Base-by-base conservation (phyloP, 106 monocot genomes). In the Triglochin maritima region DNA sequence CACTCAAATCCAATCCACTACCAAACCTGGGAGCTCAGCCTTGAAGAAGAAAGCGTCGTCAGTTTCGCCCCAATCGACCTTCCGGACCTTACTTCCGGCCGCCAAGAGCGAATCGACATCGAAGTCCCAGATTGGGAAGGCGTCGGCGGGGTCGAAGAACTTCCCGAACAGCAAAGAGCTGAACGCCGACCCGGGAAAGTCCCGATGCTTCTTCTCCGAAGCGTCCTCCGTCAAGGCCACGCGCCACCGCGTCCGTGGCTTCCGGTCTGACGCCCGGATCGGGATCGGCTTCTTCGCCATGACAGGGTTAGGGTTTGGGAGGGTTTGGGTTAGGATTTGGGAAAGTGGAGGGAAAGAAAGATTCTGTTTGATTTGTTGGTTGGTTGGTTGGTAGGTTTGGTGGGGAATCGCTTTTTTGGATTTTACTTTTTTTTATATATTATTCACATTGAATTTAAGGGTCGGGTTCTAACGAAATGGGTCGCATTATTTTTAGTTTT, bases 41-140 rank as follows among this genome's bases (percentile, higher is more conserved):
- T 67, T 78, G 16, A 95, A 61, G 45, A 78, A 55, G 60, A 83
- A 95, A 45, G 71, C 79, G 0, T 64, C 74, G 4, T 83, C 82
- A 12, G 87, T 74, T 64, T 83, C 87, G 10, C 14, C 41, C 94
- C 94, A 95, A 50, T 83, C 81, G 42, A 95, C 89, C 57, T 68
- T 72, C 10, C 81, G 79, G 42, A 95, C 89, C 57, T 68, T 72
- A 9, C 71, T 62, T 44, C 76, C 74, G 44, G 73, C 66, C 59
- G 84, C 56, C 61, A 87, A 83, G 16, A 89, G 77, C 5, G 49
- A 72, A 7, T 89, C 87, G 0, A 82, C 60, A 6, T 90, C 90
- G 13, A 95, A 87, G 47, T 95, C 94, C 94, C 94, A 95, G n/a
- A 95, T 71, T 3, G 94, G 94, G 65, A 95, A 95, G n/a, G 87